Evolutionary conservation across 495 filamentous ascomycete species (phyloP).

Genomic region (Penicillium arizonense): DNA sequence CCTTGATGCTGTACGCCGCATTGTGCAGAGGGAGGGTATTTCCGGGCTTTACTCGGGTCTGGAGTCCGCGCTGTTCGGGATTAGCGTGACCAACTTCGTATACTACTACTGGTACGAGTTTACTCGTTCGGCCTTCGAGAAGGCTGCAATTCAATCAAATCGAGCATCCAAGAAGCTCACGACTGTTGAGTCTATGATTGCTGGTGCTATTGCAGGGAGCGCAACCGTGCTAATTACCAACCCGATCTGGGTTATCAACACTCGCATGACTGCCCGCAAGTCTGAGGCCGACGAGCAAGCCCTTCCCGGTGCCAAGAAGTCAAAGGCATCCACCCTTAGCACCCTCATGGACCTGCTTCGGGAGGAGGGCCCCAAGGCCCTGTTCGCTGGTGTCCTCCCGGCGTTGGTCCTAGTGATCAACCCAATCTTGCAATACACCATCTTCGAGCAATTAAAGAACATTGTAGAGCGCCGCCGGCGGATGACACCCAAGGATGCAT

Average conservation of each 20-base stretch:
- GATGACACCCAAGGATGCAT: slow-evolving; percentile 81
- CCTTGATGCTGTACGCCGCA: slow-evolving; percentile 76
- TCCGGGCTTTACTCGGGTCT: slow-evolving; percentile 84
- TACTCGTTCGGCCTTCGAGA: slow-evolving; percentile 86
- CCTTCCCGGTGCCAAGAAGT: slow-evolving; percentile 48
- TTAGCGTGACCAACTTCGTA: slow-evolving; percentile 98
- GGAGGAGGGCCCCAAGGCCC: slow-evolving; percentile 75
- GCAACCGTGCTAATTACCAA: slow-evolving; percentile 95
- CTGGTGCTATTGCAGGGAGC: slow-evolving; percentile 90
- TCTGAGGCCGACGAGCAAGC: slow-evolving; percentile 52
- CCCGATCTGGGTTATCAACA: slow-evolving; percentile 99
- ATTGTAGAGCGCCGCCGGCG: slow-evolving; percentile 61
- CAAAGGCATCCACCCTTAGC: slow-evolving; percentile 68
- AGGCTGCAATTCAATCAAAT: slow-evolving; percentile 70
- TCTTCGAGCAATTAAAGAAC: slow-evolving; percentile 96
- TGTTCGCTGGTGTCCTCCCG: slow-evolving; percentile 91
- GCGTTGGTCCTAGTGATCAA: slow-evolving; percentile 94
- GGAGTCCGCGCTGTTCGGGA: slow-evolving; percentile 91
- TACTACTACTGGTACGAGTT: slow-evolving; percentile 99
- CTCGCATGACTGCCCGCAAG: slow-evolving; percentile 90
- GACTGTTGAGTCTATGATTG: slow-evolving; percentile 86
- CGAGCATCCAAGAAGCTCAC: slow-evolving; percentile 80
- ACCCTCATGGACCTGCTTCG: slow-evolving; percentile 74
- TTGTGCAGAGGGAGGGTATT: slow-evolving; percentile 87
- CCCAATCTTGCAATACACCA: slow-evolving; percentile 96